Conservation (phyloP, 1,284 basidiomycete species). For the Stereum hirsutum region DNA sequence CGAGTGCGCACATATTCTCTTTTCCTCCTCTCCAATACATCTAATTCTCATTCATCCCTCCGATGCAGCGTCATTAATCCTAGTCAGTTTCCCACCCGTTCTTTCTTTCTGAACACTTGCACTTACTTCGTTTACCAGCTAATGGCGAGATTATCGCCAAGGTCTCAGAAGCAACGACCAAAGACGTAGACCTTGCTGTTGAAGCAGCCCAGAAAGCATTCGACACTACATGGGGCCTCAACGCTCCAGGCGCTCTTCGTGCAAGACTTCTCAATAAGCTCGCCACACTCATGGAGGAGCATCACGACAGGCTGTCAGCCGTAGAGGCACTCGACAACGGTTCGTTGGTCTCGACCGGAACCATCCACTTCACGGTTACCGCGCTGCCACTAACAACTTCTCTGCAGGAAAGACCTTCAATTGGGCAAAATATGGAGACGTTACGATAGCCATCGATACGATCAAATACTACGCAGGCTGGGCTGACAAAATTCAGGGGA, state of each 20-base stretch:
- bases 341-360: no score
- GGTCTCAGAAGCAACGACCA: constrained; percentile 57
- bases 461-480: constrained; percentile 74
- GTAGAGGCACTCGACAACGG: constrained; percentile 66
- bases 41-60: constrained; percentile 3
- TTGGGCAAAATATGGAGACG: constrained; percentile 68
- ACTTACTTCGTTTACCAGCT: constrained; percentile 22
- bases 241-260: constrained; percentile 54
- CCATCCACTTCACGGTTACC: neutral
- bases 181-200: constrained; percentile 75
- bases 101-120: no score
- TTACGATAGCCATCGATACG: constrained; percentile 52
- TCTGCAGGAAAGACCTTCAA: constrained; percentile 59
- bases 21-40: neutral
- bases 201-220: constrained; percentile 72
- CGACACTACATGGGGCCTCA: constrained; percentile 67
- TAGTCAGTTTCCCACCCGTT: constrained; percentile 23
- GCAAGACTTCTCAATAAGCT: constrained; percentile 63
- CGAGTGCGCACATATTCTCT: constrained; percentile 38
- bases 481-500: constrained; percentile 85
- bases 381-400: neutral
- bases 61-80: constrained; percentile 67
- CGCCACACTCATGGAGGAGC: constrained; percentile 64
- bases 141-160: constrained; percentile 64
- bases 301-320: constrained; percentile 67